Conservation (phyloP, 768 basidiomycete genomes). For the Kockovaella imperatae region DNA sequence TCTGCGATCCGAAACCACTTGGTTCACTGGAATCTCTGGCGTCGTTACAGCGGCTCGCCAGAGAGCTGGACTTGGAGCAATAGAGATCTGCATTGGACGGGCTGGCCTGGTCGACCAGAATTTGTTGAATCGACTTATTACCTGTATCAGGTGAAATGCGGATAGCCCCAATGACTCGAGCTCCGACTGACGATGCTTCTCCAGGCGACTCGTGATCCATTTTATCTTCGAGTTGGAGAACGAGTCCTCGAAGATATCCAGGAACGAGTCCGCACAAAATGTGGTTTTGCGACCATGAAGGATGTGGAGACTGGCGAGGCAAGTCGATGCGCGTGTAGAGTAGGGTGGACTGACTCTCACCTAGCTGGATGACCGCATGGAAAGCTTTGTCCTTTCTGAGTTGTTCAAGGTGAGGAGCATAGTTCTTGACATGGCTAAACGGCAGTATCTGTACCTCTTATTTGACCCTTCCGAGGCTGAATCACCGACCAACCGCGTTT, state of each 20-base stretch:
- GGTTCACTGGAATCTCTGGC: constrained; percentile 89
- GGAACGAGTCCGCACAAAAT: constrained; percentile 67
- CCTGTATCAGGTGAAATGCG: constrained; percentile 55
- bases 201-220: constrained; percentile 83
- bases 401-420: constrained; percentile 78
- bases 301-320: constrained; percentile 55
- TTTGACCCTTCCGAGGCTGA: constrained; percentile 69
- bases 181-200: constrained; percentile 3
- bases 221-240: constrained; percentile 86
- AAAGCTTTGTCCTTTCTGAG: constrained; percentile 89
- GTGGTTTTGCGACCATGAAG: constrained; percentile 74
- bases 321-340: constrained; percentile 5
- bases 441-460: constrained; percentile 80
- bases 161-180: not conserved
- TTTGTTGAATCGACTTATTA: constrained; percentile 97
- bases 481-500: constrained; percentile 75
- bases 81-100: constrained; percentile 37
- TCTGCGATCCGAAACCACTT: constrained; percentile 89
- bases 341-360: constrained; percentile 34
- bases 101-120: constrained; percentile 52
- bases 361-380: constrained; percentile 86
- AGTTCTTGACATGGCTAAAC: constrained; percentile 11
- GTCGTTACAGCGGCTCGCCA: constrained; percentile 74
- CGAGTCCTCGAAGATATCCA: constrained; percentile 68
- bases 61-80: constrained; percentile 83